phyloP scores from a whole-genome alignment of 108 stramenopile genomes.

The Fragilariopsis cylindrus region DNA sequence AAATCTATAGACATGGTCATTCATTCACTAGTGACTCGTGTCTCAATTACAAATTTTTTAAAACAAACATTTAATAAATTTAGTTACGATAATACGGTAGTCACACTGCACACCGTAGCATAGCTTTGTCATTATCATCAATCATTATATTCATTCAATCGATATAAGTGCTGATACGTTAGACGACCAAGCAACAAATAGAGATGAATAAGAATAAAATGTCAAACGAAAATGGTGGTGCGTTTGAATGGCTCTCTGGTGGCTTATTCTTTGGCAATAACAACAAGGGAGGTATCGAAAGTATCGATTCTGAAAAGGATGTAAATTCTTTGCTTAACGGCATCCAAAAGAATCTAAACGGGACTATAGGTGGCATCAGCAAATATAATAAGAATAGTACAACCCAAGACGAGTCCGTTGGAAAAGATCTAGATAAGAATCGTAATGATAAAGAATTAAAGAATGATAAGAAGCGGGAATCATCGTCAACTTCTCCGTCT shows the following conservation, averaged over 20 bases:
- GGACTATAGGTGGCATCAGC: background rate
- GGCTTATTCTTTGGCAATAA: conserved; percentile 55
- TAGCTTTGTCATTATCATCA: too few relatives aligned
- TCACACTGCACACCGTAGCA: too few relatives aligned
- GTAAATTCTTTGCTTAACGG: conserved; percentile 34
- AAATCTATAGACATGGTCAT: too few relatives aligned
- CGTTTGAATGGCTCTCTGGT: conserved; percentile 66
- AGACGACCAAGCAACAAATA: too few relatives aligned
- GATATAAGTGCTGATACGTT: too few relatives aligned
- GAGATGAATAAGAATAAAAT: background rate
- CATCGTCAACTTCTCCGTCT: background rate
- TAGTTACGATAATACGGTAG: too few relatives aligned
- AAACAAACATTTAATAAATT: too few relatives aligned
- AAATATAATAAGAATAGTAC: background rate
- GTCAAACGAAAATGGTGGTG: conserved; percentile 2
- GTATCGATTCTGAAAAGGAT: conserved; percentile 49
- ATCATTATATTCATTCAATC: too few relatives aligned
- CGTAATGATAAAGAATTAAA: too few relatives aligned
- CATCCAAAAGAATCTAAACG: conserved; percentile 33
- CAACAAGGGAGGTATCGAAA: conserved; percentile 40
- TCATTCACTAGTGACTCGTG: too few relatives aligned
- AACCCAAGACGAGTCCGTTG: background rate
- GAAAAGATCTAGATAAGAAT: too few relatives aligned
- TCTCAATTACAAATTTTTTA: too few relatives aligned
- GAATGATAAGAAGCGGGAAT: background rate